Conservation (phyloP, 306 rosid genomes). For the Pueraria montana region DNA sequence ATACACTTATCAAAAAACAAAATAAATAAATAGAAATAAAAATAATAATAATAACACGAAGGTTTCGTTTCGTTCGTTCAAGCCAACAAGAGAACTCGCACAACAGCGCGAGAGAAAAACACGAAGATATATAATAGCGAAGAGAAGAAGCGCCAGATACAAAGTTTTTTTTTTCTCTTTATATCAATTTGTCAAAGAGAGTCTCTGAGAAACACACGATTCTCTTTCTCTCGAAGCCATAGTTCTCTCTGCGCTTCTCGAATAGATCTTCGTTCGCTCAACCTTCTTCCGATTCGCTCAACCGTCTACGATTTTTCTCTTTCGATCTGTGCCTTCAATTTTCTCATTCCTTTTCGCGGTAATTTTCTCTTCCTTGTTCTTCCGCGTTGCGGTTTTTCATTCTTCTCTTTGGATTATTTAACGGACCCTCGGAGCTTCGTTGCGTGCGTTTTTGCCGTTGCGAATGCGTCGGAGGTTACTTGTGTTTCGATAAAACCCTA, state of each 20-base stretch:
- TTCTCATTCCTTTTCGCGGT: not conserved
- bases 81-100: not conserved
- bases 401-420: slow-evolving; percentile 7
- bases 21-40: too few species aligned
- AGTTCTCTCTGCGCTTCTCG: slow-evolving; percentile 45
- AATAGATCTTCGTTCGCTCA: slow-evolving; percentile 55
- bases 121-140: not conserved
- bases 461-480: slow-evolving; percentile 30
- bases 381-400: not conserved
- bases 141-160: slow-evolving; percentile 18
- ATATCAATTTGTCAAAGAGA: slow-evolving; percentile 21
- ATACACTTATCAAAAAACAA: not conserved
- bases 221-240: not conserved
- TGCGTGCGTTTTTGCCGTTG: slow-evolving; percentile 34
- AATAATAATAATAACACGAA: not conserved
- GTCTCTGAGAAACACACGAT: not conserved
- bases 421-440: slow-evolving; percentile 1
- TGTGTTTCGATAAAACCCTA: slow-evolving; percentile 49
- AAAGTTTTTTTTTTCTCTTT: not conserved
- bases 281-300: not conserved
- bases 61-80: not conserved
- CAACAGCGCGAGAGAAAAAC: not conserved
- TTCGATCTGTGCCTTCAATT: not conserved
- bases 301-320: not conserved
- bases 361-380: not conserved